Percentiles rank a stretch among this genome's conserved stretches.
phyloP scores from a whole-genome alignment of 2,329 filamentous ascomycete species.

The Paecilomyces formosus region DNA sequence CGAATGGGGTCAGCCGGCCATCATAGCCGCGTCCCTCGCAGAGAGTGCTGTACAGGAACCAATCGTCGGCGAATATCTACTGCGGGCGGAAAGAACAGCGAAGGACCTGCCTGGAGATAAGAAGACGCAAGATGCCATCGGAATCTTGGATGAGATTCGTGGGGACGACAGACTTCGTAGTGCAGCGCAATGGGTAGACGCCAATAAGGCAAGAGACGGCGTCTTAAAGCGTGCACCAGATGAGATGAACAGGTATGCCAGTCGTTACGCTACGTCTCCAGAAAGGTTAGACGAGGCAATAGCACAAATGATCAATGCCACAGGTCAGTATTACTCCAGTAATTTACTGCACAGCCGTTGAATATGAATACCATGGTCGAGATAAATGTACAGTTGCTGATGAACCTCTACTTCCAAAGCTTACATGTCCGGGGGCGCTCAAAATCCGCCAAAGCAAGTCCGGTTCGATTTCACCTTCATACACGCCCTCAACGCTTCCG shows the following conservation, averaged over 20 bases:
- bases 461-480: slow-evolving; percentile 82
- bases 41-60: slow-evolving; percentile 64
- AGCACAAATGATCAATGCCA: slow-evolving; percentile 63
- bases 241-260: slow-evolving; percentile 56
- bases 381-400: slow-evolving; percentile 32
- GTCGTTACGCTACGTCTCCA: slow-evolving; percentile 49
- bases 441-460: slow-evolving; percentile 55
- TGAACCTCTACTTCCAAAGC: slow-evolving; percentile 21
- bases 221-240: slow-evolving; percentile 56
- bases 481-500: slow-evolving; percentile 68
- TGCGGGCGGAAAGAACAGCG: slow-evolving; percentile 26
- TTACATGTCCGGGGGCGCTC: slow-evolving; percentile 54
- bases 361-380: slow-evolving; percentile 27
- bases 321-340: slow-evolving; percentile 30
- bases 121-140: slow-evolving; percentile 39
- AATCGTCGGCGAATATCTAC: slow-evolving; percentile 50
- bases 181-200: slow-evolving; percentile 47
- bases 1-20: slow-evolving; percentile 73
- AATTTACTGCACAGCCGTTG: background rate
- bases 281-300: slow-evolving; percentile 52
- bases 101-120: slow-evolving; percentile 18
- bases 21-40: slow-evolving; percentile 73
- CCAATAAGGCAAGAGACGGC: slow-evolving; percentile 62
- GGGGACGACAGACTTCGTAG: slow-evolving; percentile 49
- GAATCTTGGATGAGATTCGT: slow-evolving; percentile 56